Base-by-base conservation (phyloP, 2,329 filamentous ascomycete genomes). In the Sporothrix pallida region DNA sequence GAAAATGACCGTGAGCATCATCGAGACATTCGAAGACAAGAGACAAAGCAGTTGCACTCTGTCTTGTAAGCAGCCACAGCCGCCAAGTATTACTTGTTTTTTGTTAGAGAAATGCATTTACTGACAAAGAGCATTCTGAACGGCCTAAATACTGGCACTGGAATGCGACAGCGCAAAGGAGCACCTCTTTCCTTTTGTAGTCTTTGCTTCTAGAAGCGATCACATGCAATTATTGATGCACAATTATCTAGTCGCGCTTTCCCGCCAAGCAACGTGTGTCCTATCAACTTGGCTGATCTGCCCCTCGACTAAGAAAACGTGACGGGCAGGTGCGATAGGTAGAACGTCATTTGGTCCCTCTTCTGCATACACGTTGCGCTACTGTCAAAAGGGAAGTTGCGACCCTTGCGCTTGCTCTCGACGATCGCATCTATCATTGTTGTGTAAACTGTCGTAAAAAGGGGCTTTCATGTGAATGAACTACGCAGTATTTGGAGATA, bases 321-420 rank as follows among this genome's bases (percentile, higher is more conserved):
- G 60, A 65, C 42, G 62, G 42, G 62, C 62, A 67, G 62, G 62
- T 15, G 62, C 62, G 62, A 67, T 67, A 26, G 62, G 62, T 20
- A 67, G 9, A 48, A 26, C 20, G 62, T 48, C 62, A 65, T 65
- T 46, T 15, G 62, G 42, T 26, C n/a, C 17, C 10, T 31, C 56
- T 67, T 20, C 48, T 67, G 62, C 10, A 67, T 17, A 2, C n/a
- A 48, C 20, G 20, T 13, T 20, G n/a, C n/a, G 42, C 20, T 46
- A 20, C n/a, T 13, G 42, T 15, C 42, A 42, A 65, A 23, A 56
- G 10, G 62, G 62, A 46, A 65, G 37, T 46, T 65, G n/a, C 62
- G 62, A 48, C 62, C 62, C n/a, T 48, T 23, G n/a, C 5, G 8
- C 31, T 37, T 37, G 31, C 37, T 20, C 62, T 23, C 26, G 42